phyloP scores from a whole-genome alignment of 1,284 basidiomycete genomes.

The Moesziomyces parantarcticus region DNA sequence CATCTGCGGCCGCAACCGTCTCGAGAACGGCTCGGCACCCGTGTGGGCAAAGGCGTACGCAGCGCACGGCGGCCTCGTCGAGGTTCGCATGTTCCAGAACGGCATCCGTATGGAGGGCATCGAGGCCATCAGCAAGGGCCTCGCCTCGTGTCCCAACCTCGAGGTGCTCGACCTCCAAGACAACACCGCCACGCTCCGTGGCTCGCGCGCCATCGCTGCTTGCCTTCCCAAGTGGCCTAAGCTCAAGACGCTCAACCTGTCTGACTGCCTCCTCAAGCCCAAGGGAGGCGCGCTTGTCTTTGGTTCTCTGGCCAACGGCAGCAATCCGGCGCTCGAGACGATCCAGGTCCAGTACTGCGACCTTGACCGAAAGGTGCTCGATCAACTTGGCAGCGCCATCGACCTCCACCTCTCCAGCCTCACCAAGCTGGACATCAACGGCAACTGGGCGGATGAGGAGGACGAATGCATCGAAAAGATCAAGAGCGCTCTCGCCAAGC shows the following conservation, averaged over 20 bases:
- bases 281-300: constrained; percentile 69
- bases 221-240: constrained; percentile 77
- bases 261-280: constrained; percentile 86
- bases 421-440: constrained; percentile 63
- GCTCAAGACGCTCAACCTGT: constrained; percentile 84
- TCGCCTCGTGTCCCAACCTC: constrained; percentile 78
- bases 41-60: constrained; percentile 89
- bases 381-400: constrained; percentile 54
- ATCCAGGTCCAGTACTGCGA: constrained; percentile 65
- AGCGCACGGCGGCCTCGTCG: constrained; percentile 79
- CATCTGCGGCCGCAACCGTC: constrained; percentile 91
- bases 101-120: constrained; percentile 96
- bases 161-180: constrained; percentile 91
- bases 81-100: constrained; percentile 95
- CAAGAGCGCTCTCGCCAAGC: constrained; percentile 54
- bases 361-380: constrained; percentile 58
- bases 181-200: constrained; percentile 86
- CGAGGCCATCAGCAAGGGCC: constrained; percentile 79
- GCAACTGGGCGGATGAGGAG: constrained; percentile 66
- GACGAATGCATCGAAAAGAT: constrained; percentile 63
- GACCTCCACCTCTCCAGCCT: constrained; percentile 48
- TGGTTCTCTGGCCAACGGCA: constrained; percentile 53
- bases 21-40: constrained; percentile 88
- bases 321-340: constrained; percentile 52
- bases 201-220: constrained; percentile 79